These are phyloP conservation scores for Sextonia rubra DNA, from an alignment of 164 flowering plant genomes.

Conservation along the genomic window DNA sequence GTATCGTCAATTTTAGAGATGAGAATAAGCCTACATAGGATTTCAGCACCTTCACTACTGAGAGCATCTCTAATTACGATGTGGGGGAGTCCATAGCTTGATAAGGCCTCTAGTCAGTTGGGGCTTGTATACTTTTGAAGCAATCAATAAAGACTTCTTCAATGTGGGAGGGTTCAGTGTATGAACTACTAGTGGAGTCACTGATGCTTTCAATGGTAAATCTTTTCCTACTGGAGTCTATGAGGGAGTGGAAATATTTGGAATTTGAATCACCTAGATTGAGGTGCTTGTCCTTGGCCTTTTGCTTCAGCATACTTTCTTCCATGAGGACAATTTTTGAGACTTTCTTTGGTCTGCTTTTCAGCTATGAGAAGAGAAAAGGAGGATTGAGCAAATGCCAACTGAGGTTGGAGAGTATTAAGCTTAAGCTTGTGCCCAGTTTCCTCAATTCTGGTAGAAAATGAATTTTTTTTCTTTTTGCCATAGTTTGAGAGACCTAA, in stretches of 20 bases:
- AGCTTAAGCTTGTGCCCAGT: too few relatives aligned
- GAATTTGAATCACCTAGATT: neutral
- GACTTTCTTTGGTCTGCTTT: too few relatives aligned
- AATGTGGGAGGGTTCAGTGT: neutral
- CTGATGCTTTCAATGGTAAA: neutral
- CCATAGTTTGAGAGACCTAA: too few relatives aligned
- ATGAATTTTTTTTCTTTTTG: too few relatives aligned
- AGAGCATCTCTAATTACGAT: neutral
- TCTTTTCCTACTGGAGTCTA: too few relatives aligned
- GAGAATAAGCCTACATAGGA: neutral
- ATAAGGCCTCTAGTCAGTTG: neutral
- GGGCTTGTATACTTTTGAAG: neutral
- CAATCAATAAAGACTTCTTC: neutral
- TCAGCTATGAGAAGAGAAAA: too few relatives aligned
- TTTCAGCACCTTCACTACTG: neutral
- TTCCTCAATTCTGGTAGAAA: too few relatives aligned
- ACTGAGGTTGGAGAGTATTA: too few relatives aligned
- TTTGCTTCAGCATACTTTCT: neutral
- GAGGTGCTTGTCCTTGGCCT: neutral
- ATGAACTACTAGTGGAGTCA: neutral
- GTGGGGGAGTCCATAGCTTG: neutral
- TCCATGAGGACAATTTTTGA: too few relatives aligned
- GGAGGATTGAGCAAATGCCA: too few relatives aligned
- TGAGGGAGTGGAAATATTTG: neutral
- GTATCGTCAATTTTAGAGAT: neutral